Evolutionary conservation across 108 stramenopile genomes (phyloP), one percentile per base, ranked within the genome.

Genomic region (Schizochytrium sp.): DNA sequence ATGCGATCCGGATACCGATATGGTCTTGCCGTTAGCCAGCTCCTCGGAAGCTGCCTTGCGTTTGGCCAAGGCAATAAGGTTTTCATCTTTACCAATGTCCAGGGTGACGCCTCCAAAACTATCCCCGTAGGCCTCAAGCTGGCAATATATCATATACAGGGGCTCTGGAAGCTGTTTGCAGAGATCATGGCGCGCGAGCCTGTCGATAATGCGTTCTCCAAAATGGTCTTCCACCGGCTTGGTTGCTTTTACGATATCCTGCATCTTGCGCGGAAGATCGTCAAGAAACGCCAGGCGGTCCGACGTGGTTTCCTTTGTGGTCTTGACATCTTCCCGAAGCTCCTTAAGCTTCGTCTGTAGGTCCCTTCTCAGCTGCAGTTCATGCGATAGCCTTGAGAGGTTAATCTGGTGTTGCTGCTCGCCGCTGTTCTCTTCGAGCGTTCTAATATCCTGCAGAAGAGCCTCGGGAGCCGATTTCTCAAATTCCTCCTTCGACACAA

Each of bases 111-210:
- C 76, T 13, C 76, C 76, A 3, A 83, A 83, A 42, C 50, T 55
- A 55, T 83, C 76, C 1, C 76, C 76, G 47, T 83, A 83, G 50
- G 76, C 76, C 47, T 83, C 76, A 13, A 83, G 76, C 76, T 83
- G 76, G 76, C 76, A 83, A 53, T 83, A 83, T 5, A 83, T 55
- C 76, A 83, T 83, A 53, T 83, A 83, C 53, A 83, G 28, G 13
- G 76, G 76, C 55, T 10, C 15, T 47, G 76, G 76, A 10, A 83
- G 76, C 76, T 83, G 38, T 42, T 53, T 83, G 53, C 76, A 83
- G 50, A 83, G 47, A 55, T 83, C 76, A 53, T 83, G 76, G 76
- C 76, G 76, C 50, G 76, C 76, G 0, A 83, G 76, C 15, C 76
- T 49, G 5, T 49, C 76, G 1, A 83, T 49, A 38, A 83, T 53